phyloP scores from a whole-genome alignment of 2,329 filamentous ascomycete species.

The Shiraia sp. region DNA sequence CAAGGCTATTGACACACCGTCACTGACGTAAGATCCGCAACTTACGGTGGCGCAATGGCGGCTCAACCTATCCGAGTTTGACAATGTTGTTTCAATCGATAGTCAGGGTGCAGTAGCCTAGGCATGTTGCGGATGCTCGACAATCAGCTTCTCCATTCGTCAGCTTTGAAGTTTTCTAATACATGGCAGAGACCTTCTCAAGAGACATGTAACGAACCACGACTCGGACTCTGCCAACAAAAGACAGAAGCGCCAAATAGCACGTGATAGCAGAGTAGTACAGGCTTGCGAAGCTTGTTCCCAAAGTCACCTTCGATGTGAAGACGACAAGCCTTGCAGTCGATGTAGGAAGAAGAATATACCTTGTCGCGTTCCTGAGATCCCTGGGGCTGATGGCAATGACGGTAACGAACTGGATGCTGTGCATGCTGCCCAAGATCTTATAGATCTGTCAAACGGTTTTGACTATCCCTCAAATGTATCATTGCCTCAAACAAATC shows the following conservation, averaged over 20 bases:
- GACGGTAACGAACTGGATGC: slow-evolving; percentile 27
- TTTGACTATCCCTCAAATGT: slow-evolving; percentile 20
- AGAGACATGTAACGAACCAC: slow-evolving; percentile 55
- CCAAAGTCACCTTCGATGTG: slow-evolving; percentile 57
- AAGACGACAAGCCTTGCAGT: slow-evolving; percentile 59
- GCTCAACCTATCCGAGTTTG: too few relatives aligned
- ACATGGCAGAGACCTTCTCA: slow-evolving; percentile 51
- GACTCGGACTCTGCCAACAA: slow-evolving; percentile 40
- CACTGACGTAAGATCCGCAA: too few relatives aligned
- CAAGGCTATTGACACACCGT: too few relatives aligned
- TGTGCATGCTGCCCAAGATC: slow-evolving; percentile 36
- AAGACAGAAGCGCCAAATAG: slow-evolving; percentile 27
- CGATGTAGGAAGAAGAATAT: slow-evolving; percentile 56
- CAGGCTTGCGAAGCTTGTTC: slow-evolving; percentile 59
- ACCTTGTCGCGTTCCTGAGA: slow-evolving; percentile 42
- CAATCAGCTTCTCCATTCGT: too few relatives aligned
- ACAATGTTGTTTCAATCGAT: too few relatives aligned
- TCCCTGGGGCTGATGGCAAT: slow-evolving; percentile 12
- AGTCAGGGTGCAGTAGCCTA: too few relatives aligned
- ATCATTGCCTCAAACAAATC: slow-evolving; percentile 6
- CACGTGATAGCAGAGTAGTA: slow-evolving; percentile 32
- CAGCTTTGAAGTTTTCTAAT: slow-evolving; percentile 5
- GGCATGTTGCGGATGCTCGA: too few relatives aligned
- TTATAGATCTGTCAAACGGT: slow-evolving; percentile 32
- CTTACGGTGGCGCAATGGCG: too few relatives aligned